Evolutionary conservation across 2,329 filamentous ascomycete species (phyloP), one percentile per base, ranked within the genome.

Genomic region (Didymella arachidicola): DNA sequence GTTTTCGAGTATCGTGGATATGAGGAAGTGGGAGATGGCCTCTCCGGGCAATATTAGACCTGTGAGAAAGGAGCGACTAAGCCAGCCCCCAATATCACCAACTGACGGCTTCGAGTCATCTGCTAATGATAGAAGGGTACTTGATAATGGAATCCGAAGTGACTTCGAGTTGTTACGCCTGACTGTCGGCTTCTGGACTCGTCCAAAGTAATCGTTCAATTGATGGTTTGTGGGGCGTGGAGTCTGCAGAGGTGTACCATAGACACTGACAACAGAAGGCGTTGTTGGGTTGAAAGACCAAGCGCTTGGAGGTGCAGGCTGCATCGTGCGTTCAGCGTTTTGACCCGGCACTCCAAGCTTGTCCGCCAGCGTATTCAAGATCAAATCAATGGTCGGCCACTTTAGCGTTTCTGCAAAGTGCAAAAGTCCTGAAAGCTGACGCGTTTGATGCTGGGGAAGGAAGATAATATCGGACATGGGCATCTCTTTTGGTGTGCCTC

Each of bases 1-100:
- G 61, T 86, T 86, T 59, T 87, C 84, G 2, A 87, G 72, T 7
- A 86, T 60, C 0, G 83, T 83, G 2, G 80, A 81, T 32, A 87
- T 83, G n/a, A 87, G 75, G 26, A 86, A 78, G 56, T 86, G 81
- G 38, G 78, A 80, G 19, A 84, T 81, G 4, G 79, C 69, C 63
- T 84, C 81, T 4, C 84, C 84, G 0, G 85, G 84, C 36, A 86
- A 69, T 1, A 86, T 77, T 22, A 86, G 72, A 0, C 84, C 84
- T 1, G 82, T 82, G 0, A 86, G 75, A 77, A 82, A 86, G 7
- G 81, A 82, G 27, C 83, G 80, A 50, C 82, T 84, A 3, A 86
- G 76, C 84, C 84, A 86, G 10, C 83, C 83, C 34, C 82, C 78
- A 27, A 79, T 71, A 25, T 79, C 75, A 27, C 68, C 59, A 1